A percentile compares a stretch with the other conserved stretches of the same genome.
These are phyloP conservation scores for Eremomyces bilateralis DNA, from an alignment of 495 filamentous ascomycete genomes.

Conservation along the genomic window DNA sequence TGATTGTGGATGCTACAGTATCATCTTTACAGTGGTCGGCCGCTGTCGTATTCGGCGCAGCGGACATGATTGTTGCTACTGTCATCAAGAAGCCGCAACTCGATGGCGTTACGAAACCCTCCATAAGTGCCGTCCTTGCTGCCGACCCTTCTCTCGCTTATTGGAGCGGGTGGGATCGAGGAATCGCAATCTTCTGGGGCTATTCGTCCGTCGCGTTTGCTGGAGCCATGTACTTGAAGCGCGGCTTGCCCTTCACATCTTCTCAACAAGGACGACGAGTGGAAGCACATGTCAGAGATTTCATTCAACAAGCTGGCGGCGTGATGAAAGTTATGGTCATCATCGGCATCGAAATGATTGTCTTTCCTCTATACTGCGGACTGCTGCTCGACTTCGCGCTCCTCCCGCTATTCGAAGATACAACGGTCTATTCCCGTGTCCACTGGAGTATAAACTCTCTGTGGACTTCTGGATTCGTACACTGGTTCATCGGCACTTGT, in stretches of 20 bases:
- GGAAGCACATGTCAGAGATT: conserved; percentile 60
- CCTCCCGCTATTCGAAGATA: conserved; percentile 66
- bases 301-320: conserved; percentile 77
- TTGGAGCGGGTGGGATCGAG: conserved; percentile 57
- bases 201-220: conserved; percentile 53
- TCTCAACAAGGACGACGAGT: conserved; percentile 44
- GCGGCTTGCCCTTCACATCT: conserved; percentile 41
- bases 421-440: conserved; percentile 51
- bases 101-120: too few species aligned
- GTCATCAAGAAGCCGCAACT: too few species aligned
- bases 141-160: conserved; percentile 42
- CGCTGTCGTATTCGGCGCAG: too few species aligned
- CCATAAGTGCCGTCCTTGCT: conserved; percentile 8
- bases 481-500: conserved; percentile 97
- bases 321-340: conserved; percentile 97
- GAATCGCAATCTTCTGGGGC: conserved; percentile 59
- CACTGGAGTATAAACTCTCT: conserved; percentile 55
- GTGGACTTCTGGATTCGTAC: conserved; percentile 76
- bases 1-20: too few species aligned
- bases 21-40: too few species aligned
- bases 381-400: conserved; percentile 74
- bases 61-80: too few species aligned
- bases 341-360: conserved; percentile 97
- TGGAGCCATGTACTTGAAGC: conserved; percentile 56
- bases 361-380: conserved; percentile 90